A percentile compares a stretch with the other conserved stretches of the same genome.
Conservation (phyloP, 2,329 filamentous ascomycete species). For the Aspergillus fumigatus region DNA sequence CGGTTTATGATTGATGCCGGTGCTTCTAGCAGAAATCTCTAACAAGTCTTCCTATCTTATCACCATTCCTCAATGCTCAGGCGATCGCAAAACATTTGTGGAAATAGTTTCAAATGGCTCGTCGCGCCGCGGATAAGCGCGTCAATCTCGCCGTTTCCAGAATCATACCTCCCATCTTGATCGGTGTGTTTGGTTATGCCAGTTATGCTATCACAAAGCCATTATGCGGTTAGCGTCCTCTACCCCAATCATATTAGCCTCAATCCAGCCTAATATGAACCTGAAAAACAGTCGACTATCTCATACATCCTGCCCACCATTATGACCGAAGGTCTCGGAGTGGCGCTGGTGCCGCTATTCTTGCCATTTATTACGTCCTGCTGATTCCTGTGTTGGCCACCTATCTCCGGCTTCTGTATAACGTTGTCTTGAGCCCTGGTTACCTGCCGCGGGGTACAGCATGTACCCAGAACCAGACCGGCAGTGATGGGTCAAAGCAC, state of each 20-base stretch:
- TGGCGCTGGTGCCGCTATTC: slow-evolving; percentile 62
- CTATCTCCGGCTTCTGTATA: slow-evolving; percentile 67
- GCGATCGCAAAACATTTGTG: slow-evolving; percentile 10
- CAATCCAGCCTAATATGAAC: not conserved
- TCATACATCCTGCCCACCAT: slow-evolving; percentile 51
- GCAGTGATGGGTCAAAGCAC: slow-evolving; percentile 14
- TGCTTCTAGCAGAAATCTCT: not conserved
- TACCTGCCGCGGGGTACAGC: slow-evolving; percentile 62
- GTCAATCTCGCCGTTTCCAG: slow-evolving; percentile 58
- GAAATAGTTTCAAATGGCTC: slow-evolving; percentile 27
- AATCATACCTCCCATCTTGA: slow-evolving; percentile 65
- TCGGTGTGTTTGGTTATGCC: slow-evolving; percentile 62
- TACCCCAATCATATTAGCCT: not conserved
- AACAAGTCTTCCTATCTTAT: slow-evolving; percentile 1
- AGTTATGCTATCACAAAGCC: slow-evolving; percentile 66
- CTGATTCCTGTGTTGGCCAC: slow-evolving; percentile 61
- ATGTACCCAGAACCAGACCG: slow-evolving; percentile 25
- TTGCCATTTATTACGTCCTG: slow-evolving; percentile 69
- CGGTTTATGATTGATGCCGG: not conserved
- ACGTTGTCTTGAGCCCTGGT: slow-evolving; percentile 67
- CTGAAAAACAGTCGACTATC: slow-evolving; percentile 59
- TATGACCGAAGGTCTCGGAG: slow-evolving; percentile 41
- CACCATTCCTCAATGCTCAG: slow-evolving; percentile 11
- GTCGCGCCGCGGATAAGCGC: slow-evolving; percentile 31
- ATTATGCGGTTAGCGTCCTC: slow-evolving; percentile 58